Evolutionary conservation across 2,329 filamentous ascomycete species (phyloP).

Genomic region (Coniochaeta sp.): DNA sequence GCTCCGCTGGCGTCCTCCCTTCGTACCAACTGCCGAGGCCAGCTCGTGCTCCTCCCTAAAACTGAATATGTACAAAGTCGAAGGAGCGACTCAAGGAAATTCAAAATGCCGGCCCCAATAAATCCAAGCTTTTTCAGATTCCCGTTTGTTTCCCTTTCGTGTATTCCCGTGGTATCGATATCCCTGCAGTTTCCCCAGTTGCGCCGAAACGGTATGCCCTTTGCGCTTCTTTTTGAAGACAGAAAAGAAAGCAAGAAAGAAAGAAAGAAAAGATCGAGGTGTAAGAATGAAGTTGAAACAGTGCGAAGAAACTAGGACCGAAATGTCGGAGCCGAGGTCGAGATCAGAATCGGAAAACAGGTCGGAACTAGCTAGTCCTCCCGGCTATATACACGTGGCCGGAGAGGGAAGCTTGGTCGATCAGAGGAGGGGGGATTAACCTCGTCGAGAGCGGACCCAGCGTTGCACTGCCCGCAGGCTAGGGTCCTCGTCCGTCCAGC

Average conservation of each 20-base stretch:
- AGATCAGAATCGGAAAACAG: background rate
- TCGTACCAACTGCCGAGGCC: background rate
- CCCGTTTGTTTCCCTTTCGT: background rate
- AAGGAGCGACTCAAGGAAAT: background rate
- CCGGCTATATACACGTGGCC: background rate
- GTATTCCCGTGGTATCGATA: background rate
- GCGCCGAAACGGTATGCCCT: background rate
- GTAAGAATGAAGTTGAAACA: no score
- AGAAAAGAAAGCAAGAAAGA: background rate
- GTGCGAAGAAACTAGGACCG: background rate
- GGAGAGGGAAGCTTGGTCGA: background rate
- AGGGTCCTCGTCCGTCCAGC: constrained; percentile 58
- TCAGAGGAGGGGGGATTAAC: background rate
- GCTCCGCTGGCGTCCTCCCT: background rate
- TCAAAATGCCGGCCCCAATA: background rate
- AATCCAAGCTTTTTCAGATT: background rate
- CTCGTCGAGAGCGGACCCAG: constrained; percentile 43
- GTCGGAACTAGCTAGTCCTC: background rate
- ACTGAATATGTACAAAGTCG: background rate
- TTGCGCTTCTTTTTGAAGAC: background rate
- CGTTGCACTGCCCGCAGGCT: constrained; percentile 47
- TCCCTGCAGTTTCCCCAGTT: background rate
- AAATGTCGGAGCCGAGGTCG: background rate
- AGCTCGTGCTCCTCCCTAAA: background rate
- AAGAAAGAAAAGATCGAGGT: background rate